Conservation (phyloP, 2,329 filamentous ascomycete genomes). For the Fusarium sp. region DNA sequence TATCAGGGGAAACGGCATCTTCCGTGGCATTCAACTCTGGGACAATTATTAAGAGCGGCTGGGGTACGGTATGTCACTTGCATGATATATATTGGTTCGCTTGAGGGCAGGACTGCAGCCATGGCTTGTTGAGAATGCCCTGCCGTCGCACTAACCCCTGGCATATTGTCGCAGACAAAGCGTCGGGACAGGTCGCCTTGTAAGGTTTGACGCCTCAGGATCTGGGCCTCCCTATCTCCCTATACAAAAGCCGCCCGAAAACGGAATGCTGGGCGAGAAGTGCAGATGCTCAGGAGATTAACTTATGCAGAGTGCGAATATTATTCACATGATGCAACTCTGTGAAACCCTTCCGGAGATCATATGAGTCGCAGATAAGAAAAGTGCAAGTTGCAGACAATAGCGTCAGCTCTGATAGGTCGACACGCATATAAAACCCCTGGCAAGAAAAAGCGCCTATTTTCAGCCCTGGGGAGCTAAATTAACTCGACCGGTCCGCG, state of each 20-base stretch:
- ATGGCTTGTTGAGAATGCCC: conserved; percentile 18
- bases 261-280: conserved; percentile 26
- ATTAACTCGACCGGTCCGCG: conserved; percentile 17
- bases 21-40: conserved; percentile 3
- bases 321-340: background rate
- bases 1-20: conserved; percentile 16
- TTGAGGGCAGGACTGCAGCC: conserved; percentile 9
- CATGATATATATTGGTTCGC: conserved; percentile 14
- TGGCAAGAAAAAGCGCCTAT: conserved; percentile 7
- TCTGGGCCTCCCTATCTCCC: background rate
- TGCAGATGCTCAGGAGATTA: background rate
- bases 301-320: background rate
- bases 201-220: conserved; percentile 17
- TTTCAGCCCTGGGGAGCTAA: conserved; percentile 37
- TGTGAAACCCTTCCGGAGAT: conserved; percentile 15
- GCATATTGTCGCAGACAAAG: background rate
- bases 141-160: conserved; percentile 14
- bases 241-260: conserved; percentile 9
- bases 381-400: conserved; percentile 1
- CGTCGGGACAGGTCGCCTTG: conserved; percentile 16
- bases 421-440: conserved; percentile 12
- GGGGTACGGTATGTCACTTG: conserved; percentile 20
- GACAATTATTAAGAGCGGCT: conserved; percentile 27
- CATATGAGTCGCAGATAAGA: conserved; percentile 8
- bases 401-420: conserved; percentile 4